These are phyloP conservation scores for Sporodiniella umbellata DNA, from an alignment of 371 early-diverging fungal genomes.

Conservation along the genomic window DNA sequence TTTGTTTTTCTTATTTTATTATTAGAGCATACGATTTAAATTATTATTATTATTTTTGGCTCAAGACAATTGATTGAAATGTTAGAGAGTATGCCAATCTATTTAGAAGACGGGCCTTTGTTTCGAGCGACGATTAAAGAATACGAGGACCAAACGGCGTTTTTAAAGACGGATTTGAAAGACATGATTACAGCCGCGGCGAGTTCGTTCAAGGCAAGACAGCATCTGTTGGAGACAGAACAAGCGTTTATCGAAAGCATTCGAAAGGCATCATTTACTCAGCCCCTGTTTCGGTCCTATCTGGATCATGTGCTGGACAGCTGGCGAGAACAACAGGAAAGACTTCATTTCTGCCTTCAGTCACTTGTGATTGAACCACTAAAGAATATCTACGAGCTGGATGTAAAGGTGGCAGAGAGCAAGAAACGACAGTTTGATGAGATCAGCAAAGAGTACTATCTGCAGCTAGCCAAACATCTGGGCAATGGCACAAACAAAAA, in stretches of 20 bases:
- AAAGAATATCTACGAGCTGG: slow-evolving; percentile 46
- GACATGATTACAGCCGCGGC: slow-evolving; percentile 47
- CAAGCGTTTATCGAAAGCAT: slow-evolving; percentile 41
- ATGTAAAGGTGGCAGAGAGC: slow-evolving; percentile 59
- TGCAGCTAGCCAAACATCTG: slow-evolving; percentile 58
- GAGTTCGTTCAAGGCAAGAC: slow-evolving; percentile 38
- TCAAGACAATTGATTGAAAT: no score
- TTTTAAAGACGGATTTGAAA: slow-evolving; percentile 51
- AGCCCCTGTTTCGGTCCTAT: slow-evolving; percentile 35
- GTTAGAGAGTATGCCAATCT: no score
- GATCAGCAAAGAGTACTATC: slow-evolving; percentile 63
- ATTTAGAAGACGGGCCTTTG: slow-evolving; percentile 60
- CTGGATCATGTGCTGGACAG: slow-evolving; percentile 32
- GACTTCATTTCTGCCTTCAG: slow-evolving; percentile 15
- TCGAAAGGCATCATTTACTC: slow-evolving; percentile 40
- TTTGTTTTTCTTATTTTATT: not conserved
- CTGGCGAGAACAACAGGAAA: slow-evolving; percentile 18
- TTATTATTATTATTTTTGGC: not conserved
- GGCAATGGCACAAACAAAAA: slow-evolving; percentile 10
- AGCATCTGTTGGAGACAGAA: slow-evolving; percentile 34
- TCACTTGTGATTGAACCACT: slow-evolving; percentile 13
- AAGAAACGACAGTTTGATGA: slow-evolving; percentile 62
- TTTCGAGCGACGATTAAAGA: slow-evolving; percentile 56
- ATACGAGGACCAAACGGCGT: slow-evolving; percentile 50
- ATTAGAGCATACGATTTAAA: not conserved